Evolutionary conservation across 805 yeast genomes (phyloP).

Genomic region (Wickerhamomyces subpelliculosus): DNA sequence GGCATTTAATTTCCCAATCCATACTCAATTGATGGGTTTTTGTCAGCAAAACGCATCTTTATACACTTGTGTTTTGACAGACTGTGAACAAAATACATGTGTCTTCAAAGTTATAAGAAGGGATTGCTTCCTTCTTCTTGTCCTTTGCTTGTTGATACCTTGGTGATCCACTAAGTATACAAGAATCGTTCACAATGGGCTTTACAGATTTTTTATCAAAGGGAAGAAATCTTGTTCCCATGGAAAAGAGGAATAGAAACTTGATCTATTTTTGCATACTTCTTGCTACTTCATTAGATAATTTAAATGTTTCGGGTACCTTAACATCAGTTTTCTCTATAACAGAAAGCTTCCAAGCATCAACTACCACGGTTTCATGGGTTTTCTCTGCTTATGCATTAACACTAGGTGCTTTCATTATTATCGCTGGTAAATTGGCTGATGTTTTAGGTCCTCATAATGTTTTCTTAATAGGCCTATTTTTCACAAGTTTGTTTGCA

Average conservation of each 20-base stretch:
- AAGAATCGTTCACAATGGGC: too few species aligned
- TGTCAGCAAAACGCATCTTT: too few species aligned
- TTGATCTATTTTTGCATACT: background rate
- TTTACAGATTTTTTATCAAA: background rate
- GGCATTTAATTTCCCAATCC: too few species aligned
- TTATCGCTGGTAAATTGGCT: constrained; percentile 34
- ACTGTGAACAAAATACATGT: too few species aligned
- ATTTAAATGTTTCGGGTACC: constrained; percentile 20
- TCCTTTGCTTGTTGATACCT: too few species aligned
- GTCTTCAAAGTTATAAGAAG: too few species aligned
- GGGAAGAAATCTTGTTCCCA: background rate
- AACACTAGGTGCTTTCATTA: constrained; percentile 37
- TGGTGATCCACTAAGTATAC: too few species aligned
- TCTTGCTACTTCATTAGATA: constrained; percentile 12
- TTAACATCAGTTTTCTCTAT: constrained; percentile 16
- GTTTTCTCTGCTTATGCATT: constrained; percentile 36
- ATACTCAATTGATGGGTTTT: too few species aligned
- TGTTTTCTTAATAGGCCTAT: constrained; percentile 22
- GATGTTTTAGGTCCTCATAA: constrained; percentile 34
- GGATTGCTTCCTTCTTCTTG: too few species aligned
- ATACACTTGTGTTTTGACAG: too few species aligned
- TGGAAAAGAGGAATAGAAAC: background rate
- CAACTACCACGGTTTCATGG: constrained; percentile 32
- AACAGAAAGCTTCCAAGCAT: constrained; percentile 32
- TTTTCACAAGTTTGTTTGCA: constrained; percentile 19